A percentile compares a stretch with the other conserved stretches of the same genome.
Conservation (phyloP, 1,284 basidiomycete species). For the Vanrija sp. region DNA sequence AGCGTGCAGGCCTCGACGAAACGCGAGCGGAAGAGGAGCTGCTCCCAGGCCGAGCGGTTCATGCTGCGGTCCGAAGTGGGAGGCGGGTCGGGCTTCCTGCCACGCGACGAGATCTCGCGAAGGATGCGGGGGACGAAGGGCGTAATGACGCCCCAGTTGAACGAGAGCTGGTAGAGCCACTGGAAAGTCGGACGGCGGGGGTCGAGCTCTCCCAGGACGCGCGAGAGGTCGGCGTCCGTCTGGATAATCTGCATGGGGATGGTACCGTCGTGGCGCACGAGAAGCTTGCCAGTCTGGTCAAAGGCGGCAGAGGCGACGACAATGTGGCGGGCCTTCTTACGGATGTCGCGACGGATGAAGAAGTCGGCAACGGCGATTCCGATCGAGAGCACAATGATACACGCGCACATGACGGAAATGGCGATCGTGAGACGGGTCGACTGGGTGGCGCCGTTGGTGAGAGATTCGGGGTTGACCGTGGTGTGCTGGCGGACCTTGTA, state of each 20-base stretch:
- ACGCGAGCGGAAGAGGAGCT: conserved; percentile 49
- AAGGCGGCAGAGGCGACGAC: conserved; percentile 53
- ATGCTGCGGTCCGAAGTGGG: conserved; percentile 26
- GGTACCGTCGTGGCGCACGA: conserved; percentile 53
- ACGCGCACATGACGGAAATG: conserved; percentile 53
- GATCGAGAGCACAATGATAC: conserved; percentile 50
- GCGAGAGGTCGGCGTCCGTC: conserved; percentile 50
- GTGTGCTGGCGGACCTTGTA: conserved; percentile 40
- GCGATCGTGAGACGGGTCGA: conserved; percentile 49
- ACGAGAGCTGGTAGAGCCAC: conserved; percentile 54
- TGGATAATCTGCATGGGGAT: conserved; percentile 54
- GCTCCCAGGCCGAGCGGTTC: conserved; percentile 25
- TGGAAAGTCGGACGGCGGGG: conserved; percentile 53
- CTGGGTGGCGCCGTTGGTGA: conserved; percentile 16
- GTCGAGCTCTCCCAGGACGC: conserved; percentile 51
- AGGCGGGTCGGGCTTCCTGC: conserved; percentile 27
- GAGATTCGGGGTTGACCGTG: neutral
- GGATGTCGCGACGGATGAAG: conserved; percentile 43
- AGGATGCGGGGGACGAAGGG: conserved; percentile 51
- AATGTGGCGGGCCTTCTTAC: conserved; percentile 50
- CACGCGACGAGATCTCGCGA: conserved; percentile 24
- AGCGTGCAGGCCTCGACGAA: conserved; percentile 52
- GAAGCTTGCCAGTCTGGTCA: conserved; percentile 51
- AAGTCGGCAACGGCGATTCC: conserved; percentile 48
- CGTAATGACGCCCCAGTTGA: conserved; percentile 52